Conservation (phyloP, 1,284 basidiomycete genomes). For the Omphalotus olearius region DNA sequence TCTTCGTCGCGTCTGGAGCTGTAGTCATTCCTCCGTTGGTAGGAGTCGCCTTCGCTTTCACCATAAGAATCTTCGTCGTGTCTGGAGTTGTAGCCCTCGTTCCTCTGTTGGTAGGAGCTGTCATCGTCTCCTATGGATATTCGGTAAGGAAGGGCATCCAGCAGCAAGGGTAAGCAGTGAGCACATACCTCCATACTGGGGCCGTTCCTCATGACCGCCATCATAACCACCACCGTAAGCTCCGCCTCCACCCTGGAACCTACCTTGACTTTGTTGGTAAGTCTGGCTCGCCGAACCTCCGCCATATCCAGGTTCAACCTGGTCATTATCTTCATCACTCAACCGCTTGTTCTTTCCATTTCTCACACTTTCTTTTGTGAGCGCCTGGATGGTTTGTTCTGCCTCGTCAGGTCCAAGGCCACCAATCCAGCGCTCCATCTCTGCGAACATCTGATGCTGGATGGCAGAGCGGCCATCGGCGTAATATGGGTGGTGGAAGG, state of each 20-base stretch:
- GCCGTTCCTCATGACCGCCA: background rate
- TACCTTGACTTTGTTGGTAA: slow-evolving; percentile 11
- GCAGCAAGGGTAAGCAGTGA: background rate
- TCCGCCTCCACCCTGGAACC: slow-evolving; percentile 15
- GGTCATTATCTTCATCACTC: slow-evolving; percentile 28
- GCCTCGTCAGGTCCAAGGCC: slow-evolving; percentile 41
- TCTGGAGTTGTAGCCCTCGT: background rate
- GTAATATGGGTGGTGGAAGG: slow-evolving; percentile 71
- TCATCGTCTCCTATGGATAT: too few relatives aligned
- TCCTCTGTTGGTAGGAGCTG: too few relatives aligned
- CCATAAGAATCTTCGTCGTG: background rate
- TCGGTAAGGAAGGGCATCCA: too few relatives aligned
- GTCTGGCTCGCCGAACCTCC: background rate
- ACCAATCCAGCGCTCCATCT: slow-evolving; percentile 57
- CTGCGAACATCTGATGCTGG: slow-evolving; percentile 62
- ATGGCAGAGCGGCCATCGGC: slow-evolving; percentile 51
- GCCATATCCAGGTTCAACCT: slow-evolving; percentile 33
- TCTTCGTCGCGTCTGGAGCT: background rate
- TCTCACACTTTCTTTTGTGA: slow-evolving; percentile 48
- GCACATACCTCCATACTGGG: background rate
- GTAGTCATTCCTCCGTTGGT: background rate
- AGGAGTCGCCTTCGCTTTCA: too few relatives aligned
- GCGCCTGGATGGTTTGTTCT: slow-evolving; percentile 35
- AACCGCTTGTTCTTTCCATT: slow-evolving; percentile 34
- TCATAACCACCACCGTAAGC: background rate